Conservation (phyloP, 176 grass and related monocot species). For the Saccharum officinarum region DNA sequence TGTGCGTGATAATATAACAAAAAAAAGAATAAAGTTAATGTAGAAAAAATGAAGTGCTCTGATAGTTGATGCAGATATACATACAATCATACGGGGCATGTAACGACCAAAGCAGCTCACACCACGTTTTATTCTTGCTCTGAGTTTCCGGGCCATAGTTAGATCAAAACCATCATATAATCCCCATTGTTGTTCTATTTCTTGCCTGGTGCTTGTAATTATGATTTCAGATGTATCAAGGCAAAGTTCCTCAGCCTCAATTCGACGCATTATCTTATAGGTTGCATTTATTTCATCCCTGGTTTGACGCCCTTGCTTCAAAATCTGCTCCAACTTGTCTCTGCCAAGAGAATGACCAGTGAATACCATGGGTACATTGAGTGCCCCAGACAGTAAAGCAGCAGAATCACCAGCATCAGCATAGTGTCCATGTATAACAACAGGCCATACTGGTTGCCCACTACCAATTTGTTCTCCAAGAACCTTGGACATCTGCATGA, state of each 20-base stretch:
- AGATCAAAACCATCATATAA: constrained; percentile 92
- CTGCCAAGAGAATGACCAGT: constrained; percentile 90
- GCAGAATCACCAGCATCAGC: constrained; percentile 88
- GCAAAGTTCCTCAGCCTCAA: constrained; percentile 85
- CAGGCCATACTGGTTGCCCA: constrained; percentile 68
- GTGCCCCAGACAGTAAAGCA: constrained; percentile 79
- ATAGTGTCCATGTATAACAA: constrained; percentile 84
- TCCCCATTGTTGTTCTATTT: constrained; percentile 85
- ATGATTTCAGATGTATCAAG: constrained; percentile 84
- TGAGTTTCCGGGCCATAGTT: constrained; percentile 57
- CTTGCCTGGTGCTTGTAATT: constrained; percentile 84
- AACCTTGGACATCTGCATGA: constrained; percentile 73
- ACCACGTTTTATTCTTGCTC: constrained; percentile 60
- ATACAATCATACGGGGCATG: constrained; percentile 83
- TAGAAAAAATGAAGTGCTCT: constrained; percentile 4
- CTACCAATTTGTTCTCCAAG: constrained; percentile 81
- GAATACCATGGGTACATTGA: constrained; percentile 90
- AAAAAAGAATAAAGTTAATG: constrained; percentile 6
- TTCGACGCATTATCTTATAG: constrained; percentile 88
- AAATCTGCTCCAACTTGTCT: constrained; percentile 81
- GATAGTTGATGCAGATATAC: constrained; percentile 41
- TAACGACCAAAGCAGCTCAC: constrained; percentile 67
- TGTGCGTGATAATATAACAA: constrained; percentile 45
- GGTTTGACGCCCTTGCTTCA: constrained; percentile 82
- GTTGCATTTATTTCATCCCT: constrained; percentile 73